Evolutionary conservation across 495 filamentous ascomycete genomes (phyloP).

Genomic region (Aspergillus steynii): DNA sequence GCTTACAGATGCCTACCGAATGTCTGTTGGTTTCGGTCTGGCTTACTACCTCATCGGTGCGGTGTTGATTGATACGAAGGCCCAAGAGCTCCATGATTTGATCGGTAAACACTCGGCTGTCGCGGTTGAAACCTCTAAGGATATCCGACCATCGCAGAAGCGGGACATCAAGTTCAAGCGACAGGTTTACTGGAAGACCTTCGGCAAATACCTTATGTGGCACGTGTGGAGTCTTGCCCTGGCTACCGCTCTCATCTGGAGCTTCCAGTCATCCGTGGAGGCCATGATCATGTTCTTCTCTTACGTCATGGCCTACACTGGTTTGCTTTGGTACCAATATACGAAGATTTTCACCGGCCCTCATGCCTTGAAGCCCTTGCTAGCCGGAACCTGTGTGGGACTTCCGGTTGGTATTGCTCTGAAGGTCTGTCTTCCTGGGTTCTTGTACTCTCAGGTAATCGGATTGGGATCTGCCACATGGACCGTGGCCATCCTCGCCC

Average conservation of each 20-base stretch:
- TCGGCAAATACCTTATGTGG: conserved; percentile 52
- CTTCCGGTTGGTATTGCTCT: conserved; percentile 50
- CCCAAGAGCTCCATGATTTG: conserved; percentile 51
- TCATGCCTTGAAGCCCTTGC: conserved; percentile 51
- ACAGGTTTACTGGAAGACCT: conserved; percentile 55
- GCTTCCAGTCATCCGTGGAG: conserved; percentile 43
- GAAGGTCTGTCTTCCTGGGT: conserved; percentile 33
- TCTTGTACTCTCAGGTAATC: conserved; percentile 51
- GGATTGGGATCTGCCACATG: conserved; percentile 54
- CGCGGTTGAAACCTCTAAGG: conserved; percentile 32
- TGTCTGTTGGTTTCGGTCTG: conserved; percentile 57
- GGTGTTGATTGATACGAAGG: conserved; percentile 58
- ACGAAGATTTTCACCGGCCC: conserved; percentile 60
- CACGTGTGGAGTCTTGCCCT: conserved; percentile 59
- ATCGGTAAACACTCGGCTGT: conserved; percentile 42
- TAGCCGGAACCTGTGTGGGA: conserved; percentile 47
- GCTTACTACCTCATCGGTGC: conserved; percentile 62
- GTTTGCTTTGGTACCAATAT: conserved; percentile 61
- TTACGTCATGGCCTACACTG: conserved; percentile 57
- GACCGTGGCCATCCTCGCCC: conserved; percentile 51
- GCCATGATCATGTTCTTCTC: conserved; percentile 52
- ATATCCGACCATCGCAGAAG: conserved; percentile 46
- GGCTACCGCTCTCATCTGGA: conserved; percentile 53
- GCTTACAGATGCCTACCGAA: conserved; percentile 42
- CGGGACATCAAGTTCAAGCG: conserved; percentile 49